Evolutionary conservation across 202 grass and related monocot genomes (phyloP), one percentile per base, ranked within the genome.

Genomic region (Digitaria exilis): DNA sequence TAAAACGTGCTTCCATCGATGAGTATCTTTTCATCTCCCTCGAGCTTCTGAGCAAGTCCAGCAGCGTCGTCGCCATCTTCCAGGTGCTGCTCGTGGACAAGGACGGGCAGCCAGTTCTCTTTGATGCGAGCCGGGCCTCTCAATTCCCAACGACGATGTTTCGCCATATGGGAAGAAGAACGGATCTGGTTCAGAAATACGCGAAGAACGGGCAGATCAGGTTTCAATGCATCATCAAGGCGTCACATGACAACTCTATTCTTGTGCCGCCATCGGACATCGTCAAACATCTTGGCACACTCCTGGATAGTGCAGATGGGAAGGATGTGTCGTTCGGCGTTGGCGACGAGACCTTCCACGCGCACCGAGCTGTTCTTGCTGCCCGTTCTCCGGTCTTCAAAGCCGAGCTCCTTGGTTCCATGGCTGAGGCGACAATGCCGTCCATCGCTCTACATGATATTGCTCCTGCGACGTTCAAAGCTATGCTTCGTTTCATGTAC

Each of bases 281-380:
- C 2, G 70, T 79, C 1, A 15, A 21, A 10, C 39, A 82, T 44
- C 70, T 89, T 4, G 18, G 31, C 4, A 0, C 19, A 19, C 9
- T 90, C 8, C 43, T 90, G 26, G 77, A 66, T 45, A 11, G n/a
- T 29, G 45, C 2, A 2, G 45, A 16, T 3, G 45, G 45, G 45
- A 48, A 13, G 4, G 45, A 48, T 60, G 76, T 89, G 4, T n/a
- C 30, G 7, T 89, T 89, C 65, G 5, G 43, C 3, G 55, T 86
- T 0, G 31, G 2, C 3, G 13, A 14, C 45, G 13, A 48, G 14
- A 15, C 13, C 2, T 4, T 48, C 45, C 45, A 2, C 1, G 45
- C 45, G 14, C 45, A 48, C 14, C 45, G 45, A 3, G 45, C 45
- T 9, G 45, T 48, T 12, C 45, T 48, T 3, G 45, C 45, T 4